Evolutionary conservation across 164 flowering plant genomes (phyloP).

Genomic region (Brasenia schreberi): DNA sequence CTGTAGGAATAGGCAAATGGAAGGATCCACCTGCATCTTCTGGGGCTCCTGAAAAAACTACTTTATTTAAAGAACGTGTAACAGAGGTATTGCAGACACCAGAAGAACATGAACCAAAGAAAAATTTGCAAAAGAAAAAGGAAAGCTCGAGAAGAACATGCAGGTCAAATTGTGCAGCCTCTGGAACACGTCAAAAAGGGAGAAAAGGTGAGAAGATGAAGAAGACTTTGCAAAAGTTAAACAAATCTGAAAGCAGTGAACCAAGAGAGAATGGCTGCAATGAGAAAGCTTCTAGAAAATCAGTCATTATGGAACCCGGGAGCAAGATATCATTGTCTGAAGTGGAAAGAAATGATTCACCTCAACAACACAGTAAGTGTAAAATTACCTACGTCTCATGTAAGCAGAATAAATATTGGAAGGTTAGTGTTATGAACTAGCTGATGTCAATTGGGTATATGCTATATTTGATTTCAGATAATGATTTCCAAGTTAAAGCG

Average conservation of each 20-base stretch:
- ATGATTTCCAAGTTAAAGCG: conserved; percentile 10
- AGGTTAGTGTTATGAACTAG: not conserved
- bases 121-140: conserved; percentile 19
- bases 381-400: conserved; percentile 1
- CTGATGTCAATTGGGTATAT: not conserved
- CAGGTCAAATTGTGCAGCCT: conserved; percentile 17
- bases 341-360: not conserved
- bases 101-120: conserved; percentile 14
- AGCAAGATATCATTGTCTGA: not conserved
- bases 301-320: conserved; percentile 18
- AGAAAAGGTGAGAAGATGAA: conserved; percentile 18
- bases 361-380: not conserved
- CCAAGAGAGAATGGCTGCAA: conserved; percentile 2
- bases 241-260: not conserved
- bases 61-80: conserved; percentile 11
- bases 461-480: conserved; percentile 9
- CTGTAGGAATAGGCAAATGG: conserved; percentile 8
- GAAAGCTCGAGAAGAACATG: conserved; percentile 15
- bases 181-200: conserved; percentile 13
- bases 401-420: conserved; percentile 6
- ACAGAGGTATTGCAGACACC: conserved; percentile 10
- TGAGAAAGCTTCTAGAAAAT: conserved; percentile 15
- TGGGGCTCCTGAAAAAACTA: conserved; percentile 8
- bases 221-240: conserved; percentile 11
- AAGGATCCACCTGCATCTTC: conserved; percentile 8